phyloP scores from a whole-genome alignment of 495 filamentous ascomycete genomes.

The Lophiotrema nucula region DNA sequence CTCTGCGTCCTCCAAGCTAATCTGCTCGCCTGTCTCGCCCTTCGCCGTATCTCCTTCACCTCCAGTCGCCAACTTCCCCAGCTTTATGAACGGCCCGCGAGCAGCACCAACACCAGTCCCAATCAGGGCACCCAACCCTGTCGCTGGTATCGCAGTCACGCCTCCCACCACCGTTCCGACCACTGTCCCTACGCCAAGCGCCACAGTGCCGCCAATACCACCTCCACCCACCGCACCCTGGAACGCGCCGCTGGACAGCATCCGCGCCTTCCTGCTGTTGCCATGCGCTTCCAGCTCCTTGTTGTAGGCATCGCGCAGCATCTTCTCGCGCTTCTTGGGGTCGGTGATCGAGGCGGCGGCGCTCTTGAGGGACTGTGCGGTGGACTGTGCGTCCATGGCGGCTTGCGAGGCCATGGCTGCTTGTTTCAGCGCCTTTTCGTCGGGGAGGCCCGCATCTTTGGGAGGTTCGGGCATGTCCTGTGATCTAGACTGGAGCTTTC shows the following conservation, averaged over 20 bases:
- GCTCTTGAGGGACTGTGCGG: conserved; percentile 7
- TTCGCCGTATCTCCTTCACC: not conserved
- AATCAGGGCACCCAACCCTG: conserved; percentile 15
- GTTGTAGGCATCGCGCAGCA: conserved; percentile 18
- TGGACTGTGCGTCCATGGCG: conserved; percentile 14
- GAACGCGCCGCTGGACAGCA: conserved; percentile 26
- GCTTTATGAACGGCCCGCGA: conserved; percentile 28
- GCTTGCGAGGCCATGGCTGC: conserved; percentile 14
- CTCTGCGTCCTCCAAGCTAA: not conserved
- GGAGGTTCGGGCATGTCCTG: too few relatives aligned
- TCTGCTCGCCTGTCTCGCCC: not conserved
- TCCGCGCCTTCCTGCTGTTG: conserved; percentile 26
- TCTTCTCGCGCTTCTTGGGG: conserved; percentile 25
- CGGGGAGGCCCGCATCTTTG: conserved; percentile 15
- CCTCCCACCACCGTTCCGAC: conserved; percentile 23
- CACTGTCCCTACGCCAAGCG: conserved; percentile 18
- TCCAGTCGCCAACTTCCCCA: not conserved
- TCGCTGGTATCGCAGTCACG: conserved; percentile 20
- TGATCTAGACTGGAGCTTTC: too few relatives aligned
- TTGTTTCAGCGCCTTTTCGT: conserved; percentile 17
- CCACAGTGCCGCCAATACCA: conserved; percentile 19
- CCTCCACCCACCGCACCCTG: conserved; percentile 21
- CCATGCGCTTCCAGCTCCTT: conserved; percentile 26
- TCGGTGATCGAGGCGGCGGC: conserved; percentile 15
- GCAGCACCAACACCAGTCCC: conserved; percentile 18